phyloP scores from a whole-genome alignment of 1,139 yeast genomes.

The Sugiyamaella novakii region DNA sequence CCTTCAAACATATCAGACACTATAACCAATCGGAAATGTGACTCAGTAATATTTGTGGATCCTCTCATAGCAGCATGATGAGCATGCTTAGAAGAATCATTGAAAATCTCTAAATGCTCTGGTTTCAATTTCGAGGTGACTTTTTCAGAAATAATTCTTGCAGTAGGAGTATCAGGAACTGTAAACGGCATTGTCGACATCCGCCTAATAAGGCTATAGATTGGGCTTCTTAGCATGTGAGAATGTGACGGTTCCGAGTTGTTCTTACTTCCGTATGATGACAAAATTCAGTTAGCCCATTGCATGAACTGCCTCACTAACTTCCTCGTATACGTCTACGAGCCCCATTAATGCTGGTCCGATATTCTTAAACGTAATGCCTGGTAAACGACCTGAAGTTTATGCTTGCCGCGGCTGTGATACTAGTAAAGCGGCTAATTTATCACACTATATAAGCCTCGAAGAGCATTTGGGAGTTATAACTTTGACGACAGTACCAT shows the following conservation, averaged over 20 bases:
- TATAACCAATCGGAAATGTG: slow-evolving; percentile 71
- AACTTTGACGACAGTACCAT: no score
- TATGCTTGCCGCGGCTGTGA: slow-evolving; percentile 12
- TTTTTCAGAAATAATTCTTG: slow-evolving; percentile 52
- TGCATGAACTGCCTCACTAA: neutral
- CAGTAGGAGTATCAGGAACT: slow-evolving; percentile 48
- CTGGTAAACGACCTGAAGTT: no score
- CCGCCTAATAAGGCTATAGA: slow-evolving; percentile 5
- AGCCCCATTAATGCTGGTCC: no score
- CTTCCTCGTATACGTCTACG: no score
- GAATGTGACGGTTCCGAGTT: neutral
- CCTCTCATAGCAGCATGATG: slow-evolving; percentile 85
- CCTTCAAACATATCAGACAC: slow-evolving; percentile 74
- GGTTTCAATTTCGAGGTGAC: slow-evolving; percentile 54
- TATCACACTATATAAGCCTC: slow-evolving; percentile 1
- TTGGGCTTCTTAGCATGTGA: slow-evolving; percentile 5
- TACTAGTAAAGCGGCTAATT: neutral
- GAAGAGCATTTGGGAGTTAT: no score
- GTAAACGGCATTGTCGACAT: slow-evolving; percentile 17
- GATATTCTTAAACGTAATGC: no score
- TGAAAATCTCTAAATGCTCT: slow-evolving; percentile 55
- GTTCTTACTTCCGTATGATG: no score
- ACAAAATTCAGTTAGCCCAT: neutral
- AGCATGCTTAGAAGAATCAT: slow-evolving; percentile 87
- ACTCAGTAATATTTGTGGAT: slow-evolving; percentile 72